Percentiles rank a stretch among this genome's conserved stretches.
These are phyloP conservation scores for Botrytis byssoidea DNA, from an alignment of 2,329 filamentous ascomycete genomes.

Conservation along the genomic window DNA sequence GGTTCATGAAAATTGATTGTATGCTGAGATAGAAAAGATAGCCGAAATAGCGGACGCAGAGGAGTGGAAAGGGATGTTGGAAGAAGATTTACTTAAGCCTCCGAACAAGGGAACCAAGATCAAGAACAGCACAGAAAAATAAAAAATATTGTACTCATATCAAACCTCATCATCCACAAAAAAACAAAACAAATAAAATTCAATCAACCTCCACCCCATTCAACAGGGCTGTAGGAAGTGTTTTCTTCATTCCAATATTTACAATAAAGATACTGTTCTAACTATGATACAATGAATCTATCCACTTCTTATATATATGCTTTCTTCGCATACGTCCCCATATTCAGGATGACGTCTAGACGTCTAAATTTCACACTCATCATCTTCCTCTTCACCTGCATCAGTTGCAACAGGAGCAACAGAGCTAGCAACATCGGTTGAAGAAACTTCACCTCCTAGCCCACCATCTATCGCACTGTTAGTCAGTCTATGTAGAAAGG, in stretches of 20 bases:
- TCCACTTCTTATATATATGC: neutral
- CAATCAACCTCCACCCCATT: neutral
- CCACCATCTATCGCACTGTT: neutral
- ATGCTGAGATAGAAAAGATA: neutral
- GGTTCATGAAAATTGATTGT: neutral
- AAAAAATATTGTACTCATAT: no score
- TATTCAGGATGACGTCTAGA: neutral
- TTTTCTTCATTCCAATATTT: neutral
- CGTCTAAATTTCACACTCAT: neutral
- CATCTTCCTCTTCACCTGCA: neutral
- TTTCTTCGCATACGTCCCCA: no score
- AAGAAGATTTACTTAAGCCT: no score
- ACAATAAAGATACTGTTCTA: constrained; percentile 1
- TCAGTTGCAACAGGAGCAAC: neutral
- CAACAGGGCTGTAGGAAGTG: neutral
- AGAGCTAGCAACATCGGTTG: neutral
- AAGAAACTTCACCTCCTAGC: neutral
- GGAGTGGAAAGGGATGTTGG: neutral
- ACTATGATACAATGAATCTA: constrained; percentile 9
- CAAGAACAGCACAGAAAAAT: neutral
- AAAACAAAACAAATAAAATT: neutral
- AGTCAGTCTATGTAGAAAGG: neutral
- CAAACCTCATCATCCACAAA: neutral
- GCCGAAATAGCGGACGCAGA: neutral
- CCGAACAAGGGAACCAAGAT: no score